phyloP scores from a whole-genome alignment of 345 rosid genomes.

The Ceriops zippeliana region DNA sequence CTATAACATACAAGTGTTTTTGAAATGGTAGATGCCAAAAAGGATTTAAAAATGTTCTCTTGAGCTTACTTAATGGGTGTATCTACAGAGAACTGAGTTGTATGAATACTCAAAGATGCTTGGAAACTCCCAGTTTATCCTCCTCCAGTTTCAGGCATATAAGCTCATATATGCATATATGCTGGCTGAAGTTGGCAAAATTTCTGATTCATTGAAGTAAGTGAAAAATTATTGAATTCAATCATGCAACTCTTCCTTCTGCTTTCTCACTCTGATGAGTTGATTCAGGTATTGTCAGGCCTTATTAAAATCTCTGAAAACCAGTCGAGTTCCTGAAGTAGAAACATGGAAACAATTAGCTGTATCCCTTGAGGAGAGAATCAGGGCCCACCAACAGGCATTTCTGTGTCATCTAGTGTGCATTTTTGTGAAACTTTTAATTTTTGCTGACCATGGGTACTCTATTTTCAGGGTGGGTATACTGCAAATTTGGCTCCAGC shows the following conservation, averaged over 20 bases:
- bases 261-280: constrained; percentile 28
- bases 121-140: constrained; percentile 87
- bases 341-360: constrained; percentile 62
- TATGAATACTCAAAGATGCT: constrained; percentile 92
- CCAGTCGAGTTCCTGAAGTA: constrained; percentile 64
- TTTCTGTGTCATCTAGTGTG: constrained; percentile 2
- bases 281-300: constrained; percentile 72
- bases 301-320: constrained; percentile 56
- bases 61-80: constrained; percentile 25
- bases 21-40: background rate
- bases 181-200: constrained; percentile 95
- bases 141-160: constrained; percentile 91
- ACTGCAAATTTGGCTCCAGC: constrained; percentile 65
- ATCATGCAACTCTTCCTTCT: constrained; percentile 18
- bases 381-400: constrained; percentile 74
- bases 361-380: constrained; percentile 66
- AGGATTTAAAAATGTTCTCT: background rate
- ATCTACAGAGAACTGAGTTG: constrained; percentile 90
- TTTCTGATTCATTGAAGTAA: constrained; percentile 86
- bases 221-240: constrained; percentile 17
- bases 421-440: background rate
- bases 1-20: too few species aligned
- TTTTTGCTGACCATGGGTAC: constrained; percentile 7
- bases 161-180: constrained; percentile 90
- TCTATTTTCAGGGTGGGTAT: constrained; percentile 62